phyloP scores from a whole-genome alignment of 2,329 filamentous ascomycete species.

The Pseudogymnoascus sp. region DNA sequence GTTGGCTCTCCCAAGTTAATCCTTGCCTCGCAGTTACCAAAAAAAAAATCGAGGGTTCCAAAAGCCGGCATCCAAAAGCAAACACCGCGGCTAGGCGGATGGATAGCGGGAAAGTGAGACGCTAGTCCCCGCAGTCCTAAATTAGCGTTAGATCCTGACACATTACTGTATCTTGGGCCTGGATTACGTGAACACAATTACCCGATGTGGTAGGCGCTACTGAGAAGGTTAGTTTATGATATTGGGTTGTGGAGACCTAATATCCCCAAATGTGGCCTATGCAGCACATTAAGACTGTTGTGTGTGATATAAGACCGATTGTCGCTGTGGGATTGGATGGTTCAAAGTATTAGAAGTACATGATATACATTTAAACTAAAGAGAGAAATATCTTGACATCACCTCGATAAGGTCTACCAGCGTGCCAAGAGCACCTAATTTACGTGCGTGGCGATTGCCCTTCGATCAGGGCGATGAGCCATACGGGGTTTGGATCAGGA shows the following conservation, averaged over 20 bases:
- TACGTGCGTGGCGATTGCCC: background rate
- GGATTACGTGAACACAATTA: constrained; percentile 1
- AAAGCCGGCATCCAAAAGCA: background rate
- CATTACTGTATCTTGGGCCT: background rate
- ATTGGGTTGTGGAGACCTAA: background rate
- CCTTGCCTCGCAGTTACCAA: background rate
- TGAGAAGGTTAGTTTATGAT: background rate
- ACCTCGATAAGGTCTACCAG: background rate
- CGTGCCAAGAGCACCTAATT: background rate
- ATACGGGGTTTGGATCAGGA: background rate
- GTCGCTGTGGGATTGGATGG: background rate
- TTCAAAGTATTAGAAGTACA: background rate
- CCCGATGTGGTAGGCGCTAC: background rate
- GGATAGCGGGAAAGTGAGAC: background rate
- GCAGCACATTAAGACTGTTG: too few relatives aligned
- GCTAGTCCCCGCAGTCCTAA: background rate
- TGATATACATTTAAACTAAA: background rate
- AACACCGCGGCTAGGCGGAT: background rate
- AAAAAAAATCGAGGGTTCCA: background rate
- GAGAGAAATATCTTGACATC: background rate
- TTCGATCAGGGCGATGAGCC: background rate
- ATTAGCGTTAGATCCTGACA: background rate
- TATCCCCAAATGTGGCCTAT: too few relatives aligned
- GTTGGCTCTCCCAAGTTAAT: background rate
- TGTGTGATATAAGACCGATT: too few relatives aligned